These are phyloP conservation scores for Globisporangium cystogenes DNA, from an alignment of 352 stramenopile genomes.

Conservation along the genomic window DNA sequence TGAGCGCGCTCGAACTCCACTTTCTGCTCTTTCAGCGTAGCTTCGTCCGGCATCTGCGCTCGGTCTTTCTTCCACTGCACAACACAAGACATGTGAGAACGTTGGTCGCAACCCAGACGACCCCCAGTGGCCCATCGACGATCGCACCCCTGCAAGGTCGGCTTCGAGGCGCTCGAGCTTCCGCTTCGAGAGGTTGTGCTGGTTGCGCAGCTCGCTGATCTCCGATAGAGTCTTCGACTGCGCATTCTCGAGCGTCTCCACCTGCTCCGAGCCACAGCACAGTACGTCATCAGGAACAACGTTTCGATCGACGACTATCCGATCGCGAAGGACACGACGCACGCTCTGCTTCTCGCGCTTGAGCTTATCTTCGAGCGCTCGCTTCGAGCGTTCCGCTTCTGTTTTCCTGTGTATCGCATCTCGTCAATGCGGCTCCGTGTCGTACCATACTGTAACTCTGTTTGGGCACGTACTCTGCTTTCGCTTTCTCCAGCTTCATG, in stretches of 20 bases:
- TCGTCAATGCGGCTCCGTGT: slow-evolving; percentile 1
- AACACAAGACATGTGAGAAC: background rate
- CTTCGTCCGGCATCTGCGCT: slow-evolving; percentile 40
- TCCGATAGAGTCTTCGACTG: slow-evolving; percentile 69
- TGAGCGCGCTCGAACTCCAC: slow-evolving; percentile 57
- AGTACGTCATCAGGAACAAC: background rate
- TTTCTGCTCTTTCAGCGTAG: slow-evolving; percentile 51
- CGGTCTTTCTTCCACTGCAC: slow-evolving; percentile 57
- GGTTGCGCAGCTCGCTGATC: slow-evolving; percentile 61
- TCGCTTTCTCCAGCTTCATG: slow-evolving; percentile 53
- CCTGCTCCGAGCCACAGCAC: slow-evolving; percentile 19
- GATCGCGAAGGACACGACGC: background rate
- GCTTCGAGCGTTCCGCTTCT: slow-evolving; percentile 40
- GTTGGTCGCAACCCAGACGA: background rate
- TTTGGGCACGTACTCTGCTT: slow-evolving; percentile 36
- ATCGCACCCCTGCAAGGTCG: slow-evolving; percentile 41
- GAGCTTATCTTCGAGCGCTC: slow-evolving; percentile 52
- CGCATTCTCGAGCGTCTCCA: slow-evolving; percentile 54
- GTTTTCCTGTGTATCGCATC: slow-evolving; percentile 29
- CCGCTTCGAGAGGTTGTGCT: slow-evolving; percentile 53
- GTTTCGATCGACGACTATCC: background rate
- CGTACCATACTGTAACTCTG: background rate
- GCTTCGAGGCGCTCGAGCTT: slow-evolving; percentile 68
- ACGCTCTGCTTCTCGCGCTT: slow-evolving; percentile 59
- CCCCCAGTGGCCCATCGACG: background rate